Conservation (phyloP, 2,329 filamentous ascomycete species). For the Dryadomyces quercivorus region DNA sequence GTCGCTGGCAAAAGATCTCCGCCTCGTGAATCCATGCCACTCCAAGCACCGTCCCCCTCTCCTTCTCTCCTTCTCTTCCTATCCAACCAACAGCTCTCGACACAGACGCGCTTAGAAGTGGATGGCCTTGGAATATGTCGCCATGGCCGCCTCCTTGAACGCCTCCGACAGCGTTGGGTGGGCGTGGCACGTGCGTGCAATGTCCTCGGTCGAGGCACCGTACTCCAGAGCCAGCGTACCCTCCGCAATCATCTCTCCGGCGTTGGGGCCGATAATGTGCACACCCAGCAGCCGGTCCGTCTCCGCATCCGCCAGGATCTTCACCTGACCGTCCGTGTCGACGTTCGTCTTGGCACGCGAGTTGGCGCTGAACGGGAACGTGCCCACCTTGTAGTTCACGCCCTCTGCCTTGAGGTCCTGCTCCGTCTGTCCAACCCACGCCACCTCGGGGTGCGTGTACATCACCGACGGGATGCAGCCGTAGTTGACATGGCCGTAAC, state of each 20-base stretch:
- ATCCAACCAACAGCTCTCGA: too few species aligned
- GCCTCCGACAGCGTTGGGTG: slow-evolving; percentile 94
- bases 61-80: too few species aligned
- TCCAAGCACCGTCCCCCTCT: background rate
- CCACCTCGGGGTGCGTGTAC: slow-evolving; percentile 98
- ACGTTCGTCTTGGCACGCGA: slow-evolving; percentile 97
- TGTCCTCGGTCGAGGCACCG: slow-evolving; percentile 88
- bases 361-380: slow-evolving; percentile 97
- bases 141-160: slow-evolving; percentile 99
- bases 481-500: slow-evolving; percentile 98
- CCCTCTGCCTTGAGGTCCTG: slow-evolving; percentile 84
- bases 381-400: slow-evolving; percentile 84
- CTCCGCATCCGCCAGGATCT: slow-evolving; percentile 92
- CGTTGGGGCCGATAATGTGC: slow-evolving; percentile 92
- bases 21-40: background rate
- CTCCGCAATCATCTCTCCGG: slow-evolving; percentile 99
- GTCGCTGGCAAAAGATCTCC: background rate
- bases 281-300: slow-evolving; percentile 91
- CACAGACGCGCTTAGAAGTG: slow-evolving; percentile 54
- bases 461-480: slow-evolving; percentile 95
- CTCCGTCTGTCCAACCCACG: slow-evolving; percentile 97
- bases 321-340: slow-evolving; percentile 90
- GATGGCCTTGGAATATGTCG: slow-evolving; percentile 88
- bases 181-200: slow-evolving; percentile 88
- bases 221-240: slow-evolving; percentile 92